phyloP scores from a whole-genome alignment of 2,329 filamentous ascomycete species.

The Graphilbum fragrans region DNA sequence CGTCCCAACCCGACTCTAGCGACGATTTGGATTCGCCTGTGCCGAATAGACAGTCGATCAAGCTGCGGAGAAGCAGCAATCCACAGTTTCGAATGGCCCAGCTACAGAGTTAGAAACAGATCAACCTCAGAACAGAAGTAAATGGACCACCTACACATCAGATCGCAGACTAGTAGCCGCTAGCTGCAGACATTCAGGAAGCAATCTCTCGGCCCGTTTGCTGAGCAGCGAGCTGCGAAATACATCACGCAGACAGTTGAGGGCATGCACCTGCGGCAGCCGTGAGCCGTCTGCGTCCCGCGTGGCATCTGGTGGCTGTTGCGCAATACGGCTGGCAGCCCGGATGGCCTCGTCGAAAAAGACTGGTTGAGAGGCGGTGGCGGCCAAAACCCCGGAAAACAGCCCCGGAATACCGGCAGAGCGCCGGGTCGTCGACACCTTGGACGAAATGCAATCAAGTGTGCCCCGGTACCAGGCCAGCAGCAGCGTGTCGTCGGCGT shows the following conservation, averaged over 20 bases:
- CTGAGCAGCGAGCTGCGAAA: conserved; percentile 74
- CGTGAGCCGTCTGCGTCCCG: conserved; percentile 49
- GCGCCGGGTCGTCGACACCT: conserved; percentile 72
- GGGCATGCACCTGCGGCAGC: conserved; percentile 82
- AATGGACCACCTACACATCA: conserved; percentile 52
- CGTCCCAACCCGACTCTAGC: conserved; percentile 52
- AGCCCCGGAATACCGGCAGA: conserved; percentile 87
- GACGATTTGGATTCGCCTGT: conserved; percentile 57
- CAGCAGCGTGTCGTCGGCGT: conserved; percentile 35
- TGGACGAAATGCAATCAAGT: conserved; percentile 57
- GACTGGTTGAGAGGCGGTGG: conserved; percentile 45
- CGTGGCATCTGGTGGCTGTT: conserved; percentile 26
- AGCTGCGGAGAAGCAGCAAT: conserved; percentile 72
- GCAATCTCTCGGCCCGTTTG: conserved; percentile 58
- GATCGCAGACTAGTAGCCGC: conserved; percentile 70
- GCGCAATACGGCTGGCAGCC: conserved; percentile 48
- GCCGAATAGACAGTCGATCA: conserved; percentile 69
- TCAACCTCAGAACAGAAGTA: background rate
- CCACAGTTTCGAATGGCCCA: conserved; percentile 96
- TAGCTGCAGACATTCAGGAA: conserved; percentile 64
- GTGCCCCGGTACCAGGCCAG: conserved; percentile 64
- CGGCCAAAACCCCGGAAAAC: conserved; percentile 67
- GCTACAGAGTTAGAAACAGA: conserved; percentile 33
- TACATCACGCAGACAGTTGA: conserved; percentile 87
- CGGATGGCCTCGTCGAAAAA: conserved; percentile 57